A percentile compares a stretch with the other conserved stretches of the same genome.
Conservation (phyloP, 805 yeast genomes). For the Hanseniaspora guilliermondii region DNA sequence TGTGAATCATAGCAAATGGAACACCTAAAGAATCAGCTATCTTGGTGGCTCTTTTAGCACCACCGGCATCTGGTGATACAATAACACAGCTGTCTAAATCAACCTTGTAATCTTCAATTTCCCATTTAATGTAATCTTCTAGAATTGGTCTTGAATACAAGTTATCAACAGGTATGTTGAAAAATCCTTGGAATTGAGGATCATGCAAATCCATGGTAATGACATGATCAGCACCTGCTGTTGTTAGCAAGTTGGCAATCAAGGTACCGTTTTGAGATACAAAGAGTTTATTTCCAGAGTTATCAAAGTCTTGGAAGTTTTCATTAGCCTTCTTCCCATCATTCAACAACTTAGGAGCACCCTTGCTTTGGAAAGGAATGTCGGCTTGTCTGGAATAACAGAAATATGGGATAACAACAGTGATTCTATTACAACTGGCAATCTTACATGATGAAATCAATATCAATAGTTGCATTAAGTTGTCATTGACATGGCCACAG, state of each 20-base stretch:
- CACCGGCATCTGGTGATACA: slow-evolving; percentile 98
- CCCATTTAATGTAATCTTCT: slow-evolving; percentile 67
- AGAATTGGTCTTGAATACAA: slow-evolving; percentile 77
- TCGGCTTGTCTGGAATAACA: slow-evolving; percentile 96
- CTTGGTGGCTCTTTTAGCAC: slow-evolving; percentile 92
- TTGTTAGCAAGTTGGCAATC: slow-evolving; percentile 71
- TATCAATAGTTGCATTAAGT: slow-evolving; percentile 67
- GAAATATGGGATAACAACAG: slow-evolving; percentile 84
- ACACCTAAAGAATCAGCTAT: slow-evolving; percentile 82
- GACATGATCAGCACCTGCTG: slow-evolving; percentile 93
- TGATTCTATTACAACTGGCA: slow-evolving; percentile 77
- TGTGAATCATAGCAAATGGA: slow-evolving; percentile 88
- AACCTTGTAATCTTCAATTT: slow-evolving; percentile 56
- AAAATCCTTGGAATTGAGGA: slow-evolving; percentile 95
- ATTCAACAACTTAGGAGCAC: slow-evolving; percentile 42
- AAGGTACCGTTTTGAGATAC: slow-evolving; percentile 90
- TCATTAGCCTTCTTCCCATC: slow-evolving; percentile 10
- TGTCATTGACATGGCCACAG: slow-evolving; percentile 79
- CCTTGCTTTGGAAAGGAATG: slow-evolving; percentile 65
- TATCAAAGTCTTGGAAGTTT: slow-evolving; percentile 27
- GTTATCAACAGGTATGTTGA: slow-evolving; percentile 92
- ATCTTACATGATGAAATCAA: slow-evolving; percentile 86
- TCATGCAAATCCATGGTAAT: slow-evolving; percentile 98
- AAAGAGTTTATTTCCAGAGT: slow-evolving; percentile 82
- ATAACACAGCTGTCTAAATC: slow-evolving; percentile 52